These are phyloP conservation scores for Arthroderma sp. DNA, from an alignment of 2,329 filamentous ascomycete genomes.

Conservation along the genomic window DNA sequence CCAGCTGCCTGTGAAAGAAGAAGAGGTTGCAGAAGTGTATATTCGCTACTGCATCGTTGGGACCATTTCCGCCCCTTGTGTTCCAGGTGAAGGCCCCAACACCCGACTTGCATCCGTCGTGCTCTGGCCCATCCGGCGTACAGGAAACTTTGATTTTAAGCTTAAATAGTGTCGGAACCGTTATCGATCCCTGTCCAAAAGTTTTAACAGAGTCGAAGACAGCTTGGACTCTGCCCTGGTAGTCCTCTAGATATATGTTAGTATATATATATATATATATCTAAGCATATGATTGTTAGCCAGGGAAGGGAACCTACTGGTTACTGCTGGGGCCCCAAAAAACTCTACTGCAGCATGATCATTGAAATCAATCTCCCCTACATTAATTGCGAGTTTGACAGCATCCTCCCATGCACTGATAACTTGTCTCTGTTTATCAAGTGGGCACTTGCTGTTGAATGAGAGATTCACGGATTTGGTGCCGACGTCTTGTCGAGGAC, in stretches of 20 bases:
- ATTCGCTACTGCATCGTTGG: too few relatives aligned
- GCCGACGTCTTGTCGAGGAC: too few relatives aligned
- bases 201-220: not conserved
- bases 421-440: not conserved
- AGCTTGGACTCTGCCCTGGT: not conserved
- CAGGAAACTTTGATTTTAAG: not conserved
- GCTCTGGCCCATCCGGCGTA: not conserved
- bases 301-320: not conserved
- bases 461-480: too few relatives aligned
- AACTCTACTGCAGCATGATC: not conserved
- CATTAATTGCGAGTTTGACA: not conserved
- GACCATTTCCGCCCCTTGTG: too few relatives aligned
- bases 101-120: too few relatives aligned
- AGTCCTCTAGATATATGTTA: not conserved
- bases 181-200: not conserved
- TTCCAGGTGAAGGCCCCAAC: too few relatives aligned
- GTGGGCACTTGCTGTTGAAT: too few relatives aligned
- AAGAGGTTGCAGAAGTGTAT: too few relatives aligned
- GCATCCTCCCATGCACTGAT: not conserved
- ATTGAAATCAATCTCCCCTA: not conserved
- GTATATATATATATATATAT: not conserved
- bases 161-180: not conserved
- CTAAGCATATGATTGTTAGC: not conserved
- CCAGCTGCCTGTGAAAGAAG: too few relatives aligned
- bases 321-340: not conserved